Base-by-base conservation (phyloP, 768 basidiomycete genomes). In the Mycena metata region DNA sequence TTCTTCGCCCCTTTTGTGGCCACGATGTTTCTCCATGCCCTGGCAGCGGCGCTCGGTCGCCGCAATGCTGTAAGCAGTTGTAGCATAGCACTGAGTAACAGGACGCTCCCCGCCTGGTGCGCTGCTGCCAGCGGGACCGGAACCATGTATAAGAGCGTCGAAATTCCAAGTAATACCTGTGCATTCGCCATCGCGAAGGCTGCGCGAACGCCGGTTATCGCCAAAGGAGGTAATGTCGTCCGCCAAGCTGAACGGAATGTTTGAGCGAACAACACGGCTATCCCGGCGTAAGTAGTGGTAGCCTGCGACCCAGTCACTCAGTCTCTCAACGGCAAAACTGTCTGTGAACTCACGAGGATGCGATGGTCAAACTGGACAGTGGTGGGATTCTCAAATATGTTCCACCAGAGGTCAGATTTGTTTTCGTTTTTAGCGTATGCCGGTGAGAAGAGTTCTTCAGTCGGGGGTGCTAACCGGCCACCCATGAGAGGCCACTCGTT, bases 401-500 rank as follows among this genome's bases (percentile, higher is more conserved):
- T 99, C 67, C 98, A 85, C 95, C 96, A 96, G n/a, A 88, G 76
- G 75, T 98, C 96, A 1, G 88, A 89, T 69, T 87, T 83, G 76
- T 94, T 91, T 0, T 81, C 73, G 35, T 78, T 86, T 77, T 90
- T 89, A 9, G 95, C 88, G 77, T 98, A 99, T 9, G 84, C 82
- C 1, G 85, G 76, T 30, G 93, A 90, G 76, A 96, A 89, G 26
- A 99, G 86, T 78, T 99, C 98, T 42, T 91, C 87, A 9, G 82
- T 68, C 0, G 96, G 96, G 4, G 98, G 98, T 5, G 88, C 86
- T 17, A 98, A 78, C 17, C 90, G 86, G 9, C 93, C 96, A 42
- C 95, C 97, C 97, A 99, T 99, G 6, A 92, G 80, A 0, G 98
- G 98, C 82, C 98, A 99, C 76, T 99, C 97, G 76, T 99, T 99